phyloP scores from a whole-genome alignment of 768 basidiomycete species.

The Amanita phalloides region DNA sequence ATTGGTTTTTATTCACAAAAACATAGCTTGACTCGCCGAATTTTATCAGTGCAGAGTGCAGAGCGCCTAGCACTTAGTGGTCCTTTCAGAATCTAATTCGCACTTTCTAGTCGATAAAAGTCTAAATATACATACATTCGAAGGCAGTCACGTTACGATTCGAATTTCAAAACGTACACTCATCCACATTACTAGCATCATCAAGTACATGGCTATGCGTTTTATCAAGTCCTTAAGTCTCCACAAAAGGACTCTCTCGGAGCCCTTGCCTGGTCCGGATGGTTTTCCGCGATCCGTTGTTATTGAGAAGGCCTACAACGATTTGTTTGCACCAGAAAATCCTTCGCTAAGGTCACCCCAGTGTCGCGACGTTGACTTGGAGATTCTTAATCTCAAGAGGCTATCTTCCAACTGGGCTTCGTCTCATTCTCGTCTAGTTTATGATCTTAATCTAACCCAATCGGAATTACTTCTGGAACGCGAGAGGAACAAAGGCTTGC shows the following conservation, averaged over 20 bases:
- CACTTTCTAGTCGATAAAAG: too few species aligned
- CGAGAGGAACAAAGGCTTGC: not conserved
- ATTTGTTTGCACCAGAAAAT: conserved; percentile 2
- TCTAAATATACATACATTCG: too few species aligned
- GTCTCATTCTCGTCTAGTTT: conserved; percentile 3
- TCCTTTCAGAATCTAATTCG: too few species aligned
- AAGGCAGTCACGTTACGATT: too few species aligned
- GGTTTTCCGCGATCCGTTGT: not conserved
- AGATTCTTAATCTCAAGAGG: conserved; percentile 2
- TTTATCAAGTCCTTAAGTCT: not conserved
- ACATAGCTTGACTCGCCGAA: too few species aligned
- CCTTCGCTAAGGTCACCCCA: not conserved
- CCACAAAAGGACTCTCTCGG: not conserved
- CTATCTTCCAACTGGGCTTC: conserved; percentile 1
- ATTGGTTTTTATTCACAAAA: too few species aligned
- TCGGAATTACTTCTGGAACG: conserved; percentile 1
- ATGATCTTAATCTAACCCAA: conserved; percentile 1
- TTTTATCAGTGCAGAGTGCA: too few species aligned
- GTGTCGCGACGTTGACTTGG: not conserved
- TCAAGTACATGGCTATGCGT: not conserved
- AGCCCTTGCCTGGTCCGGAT: not conserved
- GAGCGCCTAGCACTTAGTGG: too few species aligned
- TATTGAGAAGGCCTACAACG: conserved; percentile 2
- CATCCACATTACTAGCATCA: not conserved
- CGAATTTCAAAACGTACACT: too few species aligned